Conservation (phyloP, 1,139 yeast genomes). For the Suhomyces wounanorum region DNA sequence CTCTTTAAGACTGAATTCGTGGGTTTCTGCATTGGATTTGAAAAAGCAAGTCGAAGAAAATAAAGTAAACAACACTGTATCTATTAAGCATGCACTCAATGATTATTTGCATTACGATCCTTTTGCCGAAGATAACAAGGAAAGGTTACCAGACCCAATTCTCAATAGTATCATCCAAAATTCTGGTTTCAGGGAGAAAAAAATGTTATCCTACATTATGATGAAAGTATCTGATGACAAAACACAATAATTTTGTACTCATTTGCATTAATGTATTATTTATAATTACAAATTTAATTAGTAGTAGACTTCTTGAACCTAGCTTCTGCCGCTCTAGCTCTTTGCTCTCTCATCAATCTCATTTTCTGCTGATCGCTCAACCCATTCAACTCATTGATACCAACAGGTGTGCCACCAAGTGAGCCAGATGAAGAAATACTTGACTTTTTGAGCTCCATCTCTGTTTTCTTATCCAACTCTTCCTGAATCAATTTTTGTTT, state of each 20-base stretch:
- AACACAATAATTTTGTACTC: background rate
- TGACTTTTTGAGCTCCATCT: conserved; percentile 39
- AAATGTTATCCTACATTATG: conserved; percentile 19
- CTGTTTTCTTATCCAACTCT: conserved; percentile 43
- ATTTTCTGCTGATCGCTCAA: conserved; percentile 66
- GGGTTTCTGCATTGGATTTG: conserved; percentile 57
- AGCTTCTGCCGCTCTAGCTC: conserved; percentile 97
- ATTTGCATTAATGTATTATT: background rate
- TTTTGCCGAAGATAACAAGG: background rate
- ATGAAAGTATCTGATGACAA: conserved; percentile 12
- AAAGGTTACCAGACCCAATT: conserved; percentile 15
- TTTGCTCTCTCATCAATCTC: conserved; percentile 85
- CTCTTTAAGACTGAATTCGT: conserved; percentile 24
- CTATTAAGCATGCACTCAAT: conserved; percentile 57
- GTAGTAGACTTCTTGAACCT: conserved; percentile 45
- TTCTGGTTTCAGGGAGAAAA: conserved; percentile 12
- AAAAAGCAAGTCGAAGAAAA: conserved; percentile 35
- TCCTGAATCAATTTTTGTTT: conserved; percentile 42
- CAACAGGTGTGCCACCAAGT: conserved; percentile 26
- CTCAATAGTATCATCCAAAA: conserved; percentile 17
- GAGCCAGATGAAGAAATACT: conserved; percentile 32
- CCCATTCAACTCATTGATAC: conserved; percentile 33
- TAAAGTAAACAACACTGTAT: conserved; percentile 31
- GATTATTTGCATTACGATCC: conserved; percentile 68
- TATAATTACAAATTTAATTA: background rate